Evolutionary conservation across 345 rosid genomes (phyloP), one percentile per base, ranked within the genome.

Genomic region (Arabis hirsuta): DNA sequence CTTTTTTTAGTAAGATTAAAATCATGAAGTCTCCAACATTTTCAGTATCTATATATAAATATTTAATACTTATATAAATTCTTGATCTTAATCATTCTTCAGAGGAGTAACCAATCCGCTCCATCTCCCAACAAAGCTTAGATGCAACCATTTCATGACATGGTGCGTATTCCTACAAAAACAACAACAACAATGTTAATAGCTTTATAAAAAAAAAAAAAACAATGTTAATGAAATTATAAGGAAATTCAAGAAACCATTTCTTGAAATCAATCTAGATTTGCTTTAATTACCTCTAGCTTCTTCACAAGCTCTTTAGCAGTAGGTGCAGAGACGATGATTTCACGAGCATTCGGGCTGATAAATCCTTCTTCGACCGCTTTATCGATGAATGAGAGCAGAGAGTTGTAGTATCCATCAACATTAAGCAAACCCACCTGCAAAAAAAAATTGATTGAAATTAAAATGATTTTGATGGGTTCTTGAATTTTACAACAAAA

Each of bases 291-390:
- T 84, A 94, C 98, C 97, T 91, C 99, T 81, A 95, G 74, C 82
- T 84, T 86, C 80, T 82, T 84, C 67, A 91, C 96, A 59, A 95
- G 76, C 73, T 89, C 97, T 75, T 80, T 84, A 4, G 96, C 90
- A 38, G 96, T 88, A 55, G 99, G 97, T 14, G 93, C 97, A 42
- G 97, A 95, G 53, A 86, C 78, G 57, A 95, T 88, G 79, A 95
- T 95, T 74, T 88, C 85, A 62, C 99, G 88, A 9, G 97, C 99
- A 79, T 80, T 87, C 1, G 99, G 79, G 67, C 84, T 85, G 50
- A 91, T 75, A 76, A 95, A 95, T 50, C 99, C 97, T 65, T 95
- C 99, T 82, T 95, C 99, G 34, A 95, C 99, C 5, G 99, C 99
- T 84, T 90, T 95, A 72, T 95, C 97, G 41, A 95, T 86, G 68